Conservation (phyloP, 2,329 filamentous ascomycete genomes). For the Phialophora chinensis region DNA sequence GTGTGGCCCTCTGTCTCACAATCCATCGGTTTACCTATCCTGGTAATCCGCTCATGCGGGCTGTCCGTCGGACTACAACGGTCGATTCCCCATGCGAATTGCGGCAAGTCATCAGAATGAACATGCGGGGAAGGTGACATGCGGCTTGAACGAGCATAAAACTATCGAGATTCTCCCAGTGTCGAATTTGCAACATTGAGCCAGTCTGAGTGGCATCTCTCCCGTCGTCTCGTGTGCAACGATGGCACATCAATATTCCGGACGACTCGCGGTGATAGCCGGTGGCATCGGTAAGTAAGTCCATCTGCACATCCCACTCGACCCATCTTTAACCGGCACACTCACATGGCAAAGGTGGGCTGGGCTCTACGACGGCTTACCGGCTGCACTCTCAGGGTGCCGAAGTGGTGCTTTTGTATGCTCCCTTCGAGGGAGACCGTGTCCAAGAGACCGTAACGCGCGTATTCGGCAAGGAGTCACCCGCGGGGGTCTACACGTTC, state of each 20-base stretch:
- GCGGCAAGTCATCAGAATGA: neutral
- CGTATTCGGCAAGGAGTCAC: conserved; percentile 43
- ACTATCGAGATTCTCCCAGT: neutral
- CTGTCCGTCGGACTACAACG: neutral
- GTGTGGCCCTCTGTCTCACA: neutral
- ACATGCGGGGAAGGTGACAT: conserved; percentile 2
- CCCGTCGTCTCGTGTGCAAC: neutral
- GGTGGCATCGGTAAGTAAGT: conserved; percentile 49
- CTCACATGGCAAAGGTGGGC: conserved; percentile 43
- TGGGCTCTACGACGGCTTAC: conserved; percentile 53
- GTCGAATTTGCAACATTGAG: neutral
- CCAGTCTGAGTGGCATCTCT: neutral
- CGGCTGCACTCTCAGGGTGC: conserved; percentile 51
- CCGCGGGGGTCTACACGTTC: conserved; percentile 44
- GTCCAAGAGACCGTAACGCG: conserved; percentile 47
- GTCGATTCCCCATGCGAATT: neutral
- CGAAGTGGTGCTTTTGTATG: conserved; percentile 54
- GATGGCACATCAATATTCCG: conserved; percentile 46
- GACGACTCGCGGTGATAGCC: conserved; percentile 51
- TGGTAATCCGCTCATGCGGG: neutral
- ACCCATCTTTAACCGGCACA: neutral
- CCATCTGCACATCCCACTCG: neutral
- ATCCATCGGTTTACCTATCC: neutral
- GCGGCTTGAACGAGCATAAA: neutral
- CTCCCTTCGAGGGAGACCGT: conserved; percentile 52